Conservation (phyloP, 2,329 filamentous ascomycete genomes). For the Chaetomium sp. region DNA sequence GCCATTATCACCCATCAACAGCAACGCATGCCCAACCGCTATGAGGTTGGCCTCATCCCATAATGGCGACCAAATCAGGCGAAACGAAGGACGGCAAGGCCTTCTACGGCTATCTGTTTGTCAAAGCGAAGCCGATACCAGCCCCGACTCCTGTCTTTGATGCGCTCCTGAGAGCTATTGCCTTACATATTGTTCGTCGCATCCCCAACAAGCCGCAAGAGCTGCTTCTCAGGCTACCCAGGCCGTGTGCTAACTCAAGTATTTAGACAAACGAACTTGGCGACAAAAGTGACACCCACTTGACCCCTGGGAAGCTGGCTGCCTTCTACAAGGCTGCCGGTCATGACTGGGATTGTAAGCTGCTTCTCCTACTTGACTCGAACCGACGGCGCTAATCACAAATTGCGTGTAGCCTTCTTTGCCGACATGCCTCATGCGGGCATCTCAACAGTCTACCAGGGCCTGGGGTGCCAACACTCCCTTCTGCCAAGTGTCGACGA, state of each 20-base stretch:
- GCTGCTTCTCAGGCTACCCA: constrained; percentile 19
- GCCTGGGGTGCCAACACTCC: constrained; percentile 85
- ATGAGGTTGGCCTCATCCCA: constrained; percentile 19
- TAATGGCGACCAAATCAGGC: constrained; percentile 36
- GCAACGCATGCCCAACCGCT: constrained; percentile 13
- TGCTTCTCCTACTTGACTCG: background rate
- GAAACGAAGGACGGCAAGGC: constrained; percentile 37
- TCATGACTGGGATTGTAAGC: constrained; percentile 70
- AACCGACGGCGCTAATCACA: constrained; percentile 22
- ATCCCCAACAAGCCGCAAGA: background rate
- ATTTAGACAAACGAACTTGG: constrained; percentile 59
- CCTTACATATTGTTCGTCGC: constrained; percentile 66
- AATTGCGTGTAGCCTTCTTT: constrained; percentile 60
- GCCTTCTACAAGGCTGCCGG: constrained; percentile 75
- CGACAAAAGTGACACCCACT: constrained; percentile 53
- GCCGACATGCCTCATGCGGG: constrained; percentile 70
- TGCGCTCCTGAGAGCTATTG: constrained; percentile 69
- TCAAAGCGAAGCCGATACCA: constrained; percentile 58
- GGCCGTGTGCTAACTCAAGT: constrained; percentile 23
- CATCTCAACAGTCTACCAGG: constrained; percentile 90
- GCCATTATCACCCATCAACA: constrained; percentile 1
- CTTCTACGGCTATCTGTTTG: constrained; percentile 70
- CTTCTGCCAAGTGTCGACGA: constrained; percentile 75
- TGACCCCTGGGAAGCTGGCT: constrained; percentile 72
- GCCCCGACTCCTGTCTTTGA: constrained; percentile 66